Evolutionary conservation across 805 yeast species (phyloP).

Genomic region (Saturnispora dispora): DNA sequence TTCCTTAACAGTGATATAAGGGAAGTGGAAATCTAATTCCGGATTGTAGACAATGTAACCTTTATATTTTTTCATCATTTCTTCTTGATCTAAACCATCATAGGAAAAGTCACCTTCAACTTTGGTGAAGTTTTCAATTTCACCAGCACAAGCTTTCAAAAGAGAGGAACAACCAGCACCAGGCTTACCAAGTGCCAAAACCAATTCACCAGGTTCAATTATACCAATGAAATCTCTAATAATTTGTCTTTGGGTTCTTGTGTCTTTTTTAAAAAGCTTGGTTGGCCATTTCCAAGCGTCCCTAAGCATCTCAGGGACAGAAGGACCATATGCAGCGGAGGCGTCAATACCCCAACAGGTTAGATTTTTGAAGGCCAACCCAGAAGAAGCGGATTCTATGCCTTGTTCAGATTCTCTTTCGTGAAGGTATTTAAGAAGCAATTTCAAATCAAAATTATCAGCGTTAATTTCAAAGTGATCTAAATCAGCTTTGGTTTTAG

Average conservation of each 20-base stretch:
- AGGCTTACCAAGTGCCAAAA: conserved; percentile 62
- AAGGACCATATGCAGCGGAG: conserved; percentile 43
- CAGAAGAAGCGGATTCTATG: conserved; percentile 40
- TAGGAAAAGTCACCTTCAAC: conserved; percentile 50
- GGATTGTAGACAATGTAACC: conserved; percentile 50
- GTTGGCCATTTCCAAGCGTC: conserved; percentile 25
- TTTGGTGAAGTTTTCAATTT: conserved; percentile 34
- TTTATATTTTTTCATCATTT: conserved; percentile 49
- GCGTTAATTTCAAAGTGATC: conserved; percentile 36
- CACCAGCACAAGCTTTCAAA: conserved; percentile 53
- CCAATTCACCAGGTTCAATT: conserved; percentile 53
- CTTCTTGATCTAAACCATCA: conserved; percentile 51
- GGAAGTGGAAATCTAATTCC: conserved; percentile 65
- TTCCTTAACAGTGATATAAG: conserved; percentile 65
- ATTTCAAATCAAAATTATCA: conserved; percentile 38
- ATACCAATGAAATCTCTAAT: conserved; percentile 36
- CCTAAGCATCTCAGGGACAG: conserved; percentile 35
- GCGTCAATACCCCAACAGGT: conserved; percentile 44
- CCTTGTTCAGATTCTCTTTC: conserved; percentile 35
- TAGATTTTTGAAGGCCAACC: conserved; percentile 37
- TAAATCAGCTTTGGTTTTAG: conserved; percentile 38
- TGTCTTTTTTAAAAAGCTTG: conserved; percentile 26
- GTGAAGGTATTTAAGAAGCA: conserved; percentile 32
- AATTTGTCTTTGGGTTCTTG: conserved; percentile 28
- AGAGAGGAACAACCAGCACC: conserved; percentile 77